Evolutionary conservation across 768 basidiomycete genomes (phyloP).

Genomic region (Tulasnella sp.): DNA sequence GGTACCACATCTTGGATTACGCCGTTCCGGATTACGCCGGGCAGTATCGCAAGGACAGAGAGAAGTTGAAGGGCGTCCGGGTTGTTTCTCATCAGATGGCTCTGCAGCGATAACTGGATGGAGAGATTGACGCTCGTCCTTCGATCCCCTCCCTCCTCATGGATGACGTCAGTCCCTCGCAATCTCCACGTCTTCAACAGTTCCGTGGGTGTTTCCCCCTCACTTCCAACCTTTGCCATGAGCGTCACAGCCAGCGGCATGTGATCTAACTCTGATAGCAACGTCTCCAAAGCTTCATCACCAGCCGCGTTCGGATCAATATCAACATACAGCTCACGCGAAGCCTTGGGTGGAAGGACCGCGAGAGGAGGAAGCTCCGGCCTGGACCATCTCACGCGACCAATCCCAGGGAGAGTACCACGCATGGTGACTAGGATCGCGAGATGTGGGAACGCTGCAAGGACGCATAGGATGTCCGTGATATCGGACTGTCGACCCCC

Average conservation of each 20-base stretch:
- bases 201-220: constrained; percentile 5
- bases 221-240: constrained; percentile 25
- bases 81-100: constrained; percentile 19
- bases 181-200: constrained; percentile 10
- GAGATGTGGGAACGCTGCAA: not conserved
- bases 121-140: constrained; percentile 22
- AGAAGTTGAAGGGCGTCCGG: constrained; percentile 22
- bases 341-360: not conserved
- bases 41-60: constrained; percentile 23
- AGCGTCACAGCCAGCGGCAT: constrained; percentile 27
- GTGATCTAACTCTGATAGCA: not conserved
- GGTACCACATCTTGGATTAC: not conserved
- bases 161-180: constrained; percentile 3
- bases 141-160: not conserved
- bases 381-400: not conserved
- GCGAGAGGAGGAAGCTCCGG: not conserved
- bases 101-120: constrained; percentile 24
- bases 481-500: not conserved
- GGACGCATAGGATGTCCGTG: not conserved
- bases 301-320: not conserved
- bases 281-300: not conserved
- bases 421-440: not conserved
- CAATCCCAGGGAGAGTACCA: not conserved
- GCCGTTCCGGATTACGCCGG: constrained; percentile 20
- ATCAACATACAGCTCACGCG: not conserved